Evolutionary conservation across 345 rosid species (phyloP).

Genomic region (Ricinus communis): DNA sequence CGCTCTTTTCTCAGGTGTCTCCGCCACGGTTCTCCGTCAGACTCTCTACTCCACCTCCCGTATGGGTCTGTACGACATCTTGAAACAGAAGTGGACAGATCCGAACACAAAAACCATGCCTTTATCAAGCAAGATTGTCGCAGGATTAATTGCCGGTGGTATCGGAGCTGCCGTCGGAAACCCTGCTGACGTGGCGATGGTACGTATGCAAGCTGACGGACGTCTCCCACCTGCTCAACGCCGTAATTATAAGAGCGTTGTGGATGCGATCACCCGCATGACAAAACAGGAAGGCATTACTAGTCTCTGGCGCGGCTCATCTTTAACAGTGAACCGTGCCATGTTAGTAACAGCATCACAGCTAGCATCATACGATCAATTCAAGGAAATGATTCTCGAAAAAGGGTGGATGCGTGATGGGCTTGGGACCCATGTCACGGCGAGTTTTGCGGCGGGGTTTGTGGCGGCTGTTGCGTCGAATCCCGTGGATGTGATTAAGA

Average conservation of each 20-base stretch:
- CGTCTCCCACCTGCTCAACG: slow-evolving; percentile 61
- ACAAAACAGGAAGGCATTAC: slow-evolving; percentile 64
- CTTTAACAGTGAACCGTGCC: slow-evolving; percentile 78
- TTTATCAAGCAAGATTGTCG: slow-evolving; percentile 46
- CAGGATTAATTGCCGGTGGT: slow-evolving; percentile 75
- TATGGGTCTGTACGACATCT: slow-evolving; percentile 76
- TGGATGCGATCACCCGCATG: slow-evolving; percentile 73
- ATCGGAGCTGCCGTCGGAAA: slow-evolving; percentile 86
- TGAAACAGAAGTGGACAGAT: slow-evolving; percentile 73
- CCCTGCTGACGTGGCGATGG: slow-evolving; percentile 94
- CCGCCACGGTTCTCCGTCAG: slow-evolving; percentile 87
- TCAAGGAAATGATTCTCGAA: slow-evolving; percentile 63
- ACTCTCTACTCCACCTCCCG: slow-evolving; percentile 84
- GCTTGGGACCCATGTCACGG: slow-evolving; percentile 67
- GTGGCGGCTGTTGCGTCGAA: slow-evolving; percentile 76
- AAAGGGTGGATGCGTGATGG: slow-evolving; percentile 61
- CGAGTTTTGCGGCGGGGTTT: slow-evolving; percentile 84
- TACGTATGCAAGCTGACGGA: slow-evolving; percentile 92
- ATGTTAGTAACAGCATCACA: slow-evolving; percentile 90
- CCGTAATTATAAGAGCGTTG: slow-evolving; percentile 75
- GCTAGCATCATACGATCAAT: slow-evolving; percentile 74
- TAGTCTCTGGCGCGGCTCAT: slow-evolving; percentile 84
- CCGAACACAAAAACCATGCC: slow-evolving; percentile 58
- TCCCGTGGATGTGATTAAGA: slow-evolving; percentile 89
- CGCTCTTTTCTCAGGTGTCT: slow-evolving; percentile 76